Evolutionary conservation across 2,329 filamentous ascomycete genomes (phyloP).

Genomic region (Hypoxylon sp.): DNA sequence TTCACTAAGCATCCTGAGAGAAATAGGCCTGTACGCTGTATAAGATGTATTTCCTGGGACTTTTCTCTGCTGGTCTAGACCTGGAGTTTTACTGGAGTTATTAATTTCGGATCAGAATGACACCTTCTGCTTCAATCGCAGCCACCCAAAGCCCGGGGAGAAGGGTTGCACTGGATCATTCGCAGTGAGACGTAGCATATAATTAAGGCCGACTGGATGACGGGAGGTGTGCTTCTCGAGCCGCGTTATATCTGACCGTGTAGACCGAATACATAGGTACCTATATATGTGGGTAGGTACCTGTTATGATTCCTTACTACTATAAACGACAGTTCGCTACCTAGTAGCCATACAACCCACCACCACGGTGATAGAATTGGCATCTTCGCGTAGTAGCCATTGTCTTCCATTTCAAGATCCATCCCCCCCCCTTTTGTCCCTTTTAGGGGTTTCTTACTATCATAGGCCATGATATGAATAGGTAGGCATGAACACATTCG

Average conservation of each 20-base stretch:
- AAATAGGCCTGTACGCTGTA: not conserved
- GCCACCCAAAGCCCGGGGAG: not conserved
- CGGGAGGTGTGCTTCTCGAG: not conserved
- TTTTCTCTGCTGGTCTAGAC: conserved; percentile 1
- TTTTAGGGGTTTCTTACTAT: not conserved
- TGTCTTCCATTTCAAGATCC: not conserved
- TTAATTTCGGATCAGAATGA: conserved; percentile 19
- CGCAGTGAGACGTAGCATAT: conserved; percentile 2
- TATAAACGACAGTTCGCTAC: not conserved
- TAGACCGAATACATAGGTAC: not conserved
- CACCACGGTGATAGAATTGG: not conserved
- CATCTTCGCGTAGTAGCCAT: not conserved
- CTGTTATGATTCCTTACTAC: not conserved
- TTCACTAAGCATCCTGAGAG: not conserved
- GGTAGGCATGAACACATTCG: not conserved
- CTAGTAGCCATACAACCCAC: not conserved
- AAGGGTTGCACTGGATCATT: not conserved
- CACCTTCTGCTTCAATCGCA: conserved; percentile 32
- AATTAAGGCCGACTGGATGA: not conserved
- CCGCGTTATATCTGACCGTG: not conserved
- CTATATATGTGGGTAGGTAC: not conserved
- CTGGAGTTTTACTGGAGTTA: not conserved
- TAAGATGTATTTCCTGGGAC: not conserved
- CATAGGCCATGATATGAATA: not conserved
- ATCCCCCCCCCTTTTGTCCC: not conserved